Percentiles rank a stretch among this genome's conserved stretches.
Conservation (phyloP, 1,284 basidiomycete genomes). For the Leucoagaricus sp. region DNA sequence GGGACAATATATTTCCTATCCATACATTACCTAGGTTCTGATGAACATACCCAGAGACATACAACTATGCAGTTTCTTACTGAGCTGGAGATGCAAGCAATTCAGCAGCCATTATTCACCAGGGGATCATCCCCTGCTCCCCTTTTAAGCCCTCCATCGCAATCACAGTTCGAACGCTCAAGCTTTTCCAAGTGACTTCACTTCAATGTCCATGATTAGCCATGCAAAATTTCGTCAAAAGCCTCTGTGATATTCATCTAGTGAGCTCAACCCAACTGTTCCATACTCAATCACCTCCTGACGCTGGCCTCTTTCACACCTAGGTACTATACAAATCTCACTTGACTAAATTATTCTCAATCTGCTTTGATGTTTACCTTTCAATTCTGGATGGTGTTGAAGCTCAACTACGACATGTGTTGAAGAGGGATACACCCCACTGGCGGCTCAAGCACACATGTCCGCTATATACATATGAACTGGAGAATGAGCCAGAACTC, state of each 20-base stretch:
- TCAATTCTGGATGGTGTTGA: background rate
- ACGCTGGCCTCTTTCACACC: background rate
- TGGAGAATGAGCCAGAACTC: background rate
- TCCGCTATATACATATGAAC: constrained; percentile 1
- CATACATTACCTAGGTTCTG: background rate
- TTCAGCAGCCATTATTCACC: background rate
- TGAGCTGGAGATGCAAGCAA: background rate
- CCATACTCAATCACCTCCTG: background rate
- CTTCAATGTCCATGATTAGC: constrained; percentile 10
- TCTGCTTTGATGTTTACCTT: background rate
- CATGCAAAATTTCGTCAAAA: constrained; percentile 10
- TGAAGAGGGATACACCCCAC: background rate
- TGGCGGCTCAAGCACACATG: constrained; percentile 3
- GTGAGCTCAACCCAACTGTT: background rate
- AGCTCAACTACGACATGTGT: background rate
- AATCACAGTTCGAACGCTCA: background rate
- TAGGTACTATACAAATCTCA: background rate
- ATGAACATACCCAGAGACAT: background rate
- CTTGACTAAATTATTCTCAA: background rate
- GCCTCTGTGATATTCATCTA: background rate
- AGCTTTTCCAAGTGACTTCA: background rate
- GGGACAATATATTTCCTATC: background rate
- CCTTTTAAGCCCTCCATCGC: background rate
- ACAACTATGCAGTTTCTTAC: background rate
- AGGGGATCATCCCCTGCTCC: background rate